These are phyloP conservation scores for Ustilago nuda DNA, from an alignment of 1,284 basidiomycete species.

Conservation along the genomic window DNA sequence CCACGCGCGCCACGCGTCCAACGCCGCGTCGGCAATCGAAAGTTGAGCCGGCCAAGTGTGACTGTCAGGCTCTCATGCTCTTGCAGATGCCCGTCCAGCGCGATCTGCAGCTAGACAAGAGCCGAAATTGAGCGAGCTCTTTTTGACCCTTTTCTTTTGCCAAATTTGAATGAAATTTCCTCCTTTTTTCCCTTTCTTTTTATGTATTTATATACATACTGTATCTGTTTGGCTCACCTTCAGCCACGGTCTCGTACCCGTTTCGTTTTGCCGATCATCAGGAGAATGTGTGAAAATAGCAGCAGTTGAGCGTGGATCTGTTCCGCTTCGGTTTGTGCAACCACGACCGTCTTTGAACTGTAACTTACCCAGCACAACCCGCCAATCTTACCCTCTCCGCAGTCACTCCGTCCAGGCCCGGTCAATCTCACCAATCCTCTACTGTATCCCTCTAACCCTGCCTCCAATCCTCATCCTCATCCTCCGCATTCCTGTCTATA, in stretches of 20 bases:
- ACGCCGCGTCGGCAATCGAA: neutral
- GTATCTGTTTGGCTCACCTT: neutral
- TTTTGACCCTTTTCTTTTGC: slow-evolving; percentile 2
- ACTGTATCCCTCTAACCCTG: neutral
- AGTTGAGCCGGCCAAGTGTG: slow-evolving; percentile 19
- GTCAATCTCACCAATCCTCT: slow-evolving; percentile 7
- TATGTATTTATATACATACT: too few relatives aligned
- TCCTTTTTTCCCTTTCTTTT: slow-evolving; percentile 2
- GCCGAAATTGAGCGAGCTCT: slow-evolving; percentile 3
- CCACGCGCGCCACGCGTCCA: neutral
- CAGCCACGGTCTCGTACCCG: too few relatives aligned
- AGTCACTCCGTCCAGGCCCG: slow-evolving; percentile 14
- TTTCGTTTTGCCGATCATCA: neutral
- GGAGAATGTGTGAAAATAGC: neutral
- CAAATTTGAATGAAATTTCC: neutral
- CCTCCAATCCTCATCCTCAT: neutral
- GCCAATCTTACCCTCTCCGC: slow-evolving; percentile 23
- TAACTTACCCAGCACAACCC: slow-evolving; percentile 24
- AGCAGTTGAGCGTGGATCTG: slow-evolving; percentile 1
- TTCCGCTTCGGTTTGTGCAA: slow-evolving; percentile 8
- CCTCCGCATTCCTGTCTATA: neutral
- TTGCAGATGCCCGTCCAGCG: neutral
- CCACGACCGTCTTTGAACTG: slow-evolving; percentile 5
- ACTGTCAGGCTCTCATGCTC: slow-evolving; percentile 13
- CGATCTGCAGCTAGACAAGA: neutral